These are phyloP conservation scores for Nannochloris sp. DNA, from an alignment of 139 green algal genomes.

Conservation along the genomic window DNA sequence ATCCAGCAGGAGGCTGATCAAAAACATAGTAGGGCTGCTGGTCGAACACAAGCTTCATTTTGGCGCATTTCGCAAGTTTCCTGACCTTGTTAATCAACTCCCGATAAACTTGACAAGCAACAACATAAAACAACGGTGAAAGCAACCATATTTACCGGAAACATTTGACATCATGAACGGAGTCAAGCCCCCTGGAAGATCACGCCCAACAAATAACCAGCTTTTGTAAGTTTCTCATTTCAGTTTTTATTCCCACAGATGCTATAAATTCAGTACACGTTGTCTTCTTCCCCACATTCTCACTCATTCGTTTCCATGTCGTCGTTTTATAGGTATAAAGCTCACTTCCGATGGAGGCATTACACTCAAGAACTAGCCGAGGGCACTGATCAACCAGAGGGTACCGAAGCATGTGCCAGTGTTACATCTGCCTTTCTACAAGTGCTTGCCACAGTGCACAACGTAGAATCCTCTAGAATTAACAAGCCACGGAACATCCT, in stretches of 20 bases:
- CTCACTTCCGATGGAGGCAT: slow-evolving; percentile 83
- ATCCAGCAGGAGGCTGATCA: too few species aligned
- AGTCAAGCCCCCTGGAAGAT: slow-evolving; percentile 20
- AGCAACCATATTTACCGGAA: too few species aligned
- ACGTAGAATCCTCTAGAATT: slow-evolving; percentile 47
- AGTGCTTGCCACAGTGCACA: slow-evolving; percentile 70
- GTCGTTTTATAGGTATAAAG: slow-evolving; percentile 66
- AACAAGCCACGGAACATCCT: slow-evolving; percentile 65
- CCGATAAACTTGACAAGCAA: too few species aligned
- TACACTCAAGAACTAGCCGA: slow-evolving; percentile 52
- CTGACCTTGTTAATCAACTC: too few species aligned
- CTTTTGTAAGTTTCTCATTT: slow-evolving; percentile 69
- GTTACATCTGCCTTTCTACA: slow-evolving; percentile 89
- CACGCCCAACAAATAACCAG: slow-evolving; percentile 88
- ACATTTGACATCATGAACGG: too few species aligned
- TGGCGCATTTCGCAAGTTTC: too few species aligned
- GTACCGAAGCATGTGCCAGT: slow-evolving; percentile 85
- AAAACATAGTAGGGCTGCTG: too few species aligned
- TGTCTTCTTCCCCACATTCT: background rate
- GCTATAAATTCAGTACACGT: too few species aligned
- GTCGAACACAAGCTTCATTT: too few species aligned
- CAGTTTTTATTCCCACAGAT: background rate
- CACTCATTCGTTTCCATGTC: background rate
- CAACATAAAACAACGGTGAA: too few species aligned
- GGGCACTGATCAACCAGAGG: slow-evolving; percentile 42